Conservation (phyloP, 441 rosid genomes). For the Kokia cookei region DNA sequence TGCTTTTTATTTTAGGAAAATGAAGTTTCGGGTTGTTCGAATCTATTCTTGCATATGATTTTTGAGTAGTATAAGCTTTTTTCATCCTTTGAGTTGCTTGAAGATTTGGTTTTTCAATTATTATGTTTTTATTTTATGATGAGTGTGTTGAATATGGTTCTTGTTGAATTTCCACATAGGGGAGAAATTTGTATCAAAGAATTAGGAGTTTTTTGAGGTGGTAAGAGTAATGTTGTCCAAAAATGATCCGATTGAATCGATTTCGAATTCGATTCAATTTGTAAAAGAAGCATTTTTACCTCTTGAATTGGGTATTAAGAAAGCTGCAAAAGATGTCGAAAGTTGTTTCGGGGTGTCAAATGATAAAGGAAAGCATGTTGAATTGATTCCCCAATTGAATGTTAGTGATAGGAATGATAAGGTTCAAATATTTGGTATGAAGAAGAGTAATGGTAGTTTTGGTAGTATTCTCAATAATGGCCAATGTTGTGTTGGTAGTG, state of each 20-base stretch:
- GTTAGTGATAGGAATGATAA: slow-evolving; percentile 24
- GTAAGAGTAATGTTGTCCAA: slow-evolving; percentile 27
- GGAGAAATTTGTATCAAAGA: neutral
- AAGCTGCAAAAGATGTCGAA: slow-evolving; percentile 77
- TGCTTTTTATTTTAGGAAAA: neutral
- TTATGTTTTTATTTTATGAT: neutral
- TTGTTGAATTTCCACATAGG: neutral
- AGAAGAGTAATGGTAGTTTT: slow-evolving; percentile 26
- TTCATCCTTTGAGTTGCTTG: neutral
- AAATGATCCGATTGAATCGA: slow-evolving; percentile 69
- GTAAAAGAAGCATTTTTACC: slow-evolving; percentile 67
- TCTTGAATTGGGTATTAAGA: slow-evolving; percentile 64
- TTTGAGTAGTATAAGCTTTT: neutral
- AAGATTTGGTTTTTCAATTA: neutral
- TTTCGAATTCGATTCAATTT: slow-evolving; percentile 71
- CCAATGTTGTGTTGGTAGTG: slow-evolving; percentile 28
- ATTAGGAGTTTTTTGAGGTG: neutral
- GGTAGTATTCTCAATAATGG: slow-evolving; percentile 9
- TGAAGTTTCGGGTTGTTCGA: neutral
- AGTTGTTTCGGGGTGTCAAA: slow-evolving; percentile 44
- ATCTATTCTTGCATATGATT: neutral
- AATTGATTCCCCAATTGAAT: slow-evolving; percentile 20
- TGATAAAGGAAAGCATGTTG: slow-evolving; percentile 30
- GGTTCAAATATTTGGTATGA: slow-evolving; percentile 26
- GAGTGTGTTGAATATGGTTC: neutral